Base-by-base conservation (phyloP, 2,329 filamentous ascomycete genomes). In the Claviceps fusiformis region DNA sequence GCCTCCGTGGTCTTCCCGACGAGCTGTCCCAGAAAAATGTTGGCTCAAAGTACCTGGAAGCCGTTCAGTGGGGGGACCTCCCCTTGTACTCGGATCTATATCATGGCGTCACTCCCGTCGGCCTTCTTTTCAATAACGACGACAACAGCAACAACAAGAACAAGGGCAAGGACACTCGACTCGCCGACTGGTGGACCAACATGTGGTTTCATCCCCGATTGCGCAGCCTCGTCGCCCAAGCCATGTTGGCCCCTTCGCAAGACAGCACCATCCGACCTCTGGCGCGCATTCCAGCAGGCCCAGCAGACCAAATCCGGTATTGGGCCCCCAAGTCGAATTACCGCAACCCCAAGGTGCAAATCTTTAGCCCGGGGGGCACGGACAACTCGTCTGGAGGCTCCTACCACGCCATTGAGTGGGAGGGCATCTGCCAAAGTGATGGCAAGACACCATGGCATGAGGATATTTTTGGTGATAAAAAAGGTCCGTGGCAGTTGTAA, bases 71-170 rank as follows among this genome's bases (percentile, higher is more conserved):
- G 69, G 64, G 62, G n/a, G 50, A 65, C 0, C 48, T 64, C 2
- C 63, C 67, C 2, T 64, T 71, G 0, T 71, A 70, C 62, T 67
- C 68, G 3, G 67, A 71, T 56, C 68, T 71, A 52, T 69, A 63
- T 62, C 68, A 69, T 19, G 69, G 69, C 35, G 61, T 62, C 19
- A 63, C 65, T 1, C 68, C 69, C 31, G 64, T 70, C 15, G 69
- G 66, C 9, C 68, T 71, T 50, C 68, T 71, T 53, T 69, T 70
- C 10, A 11, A 37, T 9, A 11, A 37, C 35, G 9, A 37, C 35
- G 2, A 37, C 35, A 37, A 37, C 35, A 37, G 10, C 35, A 37
- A 11, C 35, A 37, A 37, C 7, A 37, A 37, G 35, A 11, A 9
- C 35, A 37, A 37, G 56, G 68, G 67, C 50, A 70, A 70, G 57